phyloP scores from a whole-genome alignment of 169 alveolate genomes.

The Plasmodium sp. region DNA sequence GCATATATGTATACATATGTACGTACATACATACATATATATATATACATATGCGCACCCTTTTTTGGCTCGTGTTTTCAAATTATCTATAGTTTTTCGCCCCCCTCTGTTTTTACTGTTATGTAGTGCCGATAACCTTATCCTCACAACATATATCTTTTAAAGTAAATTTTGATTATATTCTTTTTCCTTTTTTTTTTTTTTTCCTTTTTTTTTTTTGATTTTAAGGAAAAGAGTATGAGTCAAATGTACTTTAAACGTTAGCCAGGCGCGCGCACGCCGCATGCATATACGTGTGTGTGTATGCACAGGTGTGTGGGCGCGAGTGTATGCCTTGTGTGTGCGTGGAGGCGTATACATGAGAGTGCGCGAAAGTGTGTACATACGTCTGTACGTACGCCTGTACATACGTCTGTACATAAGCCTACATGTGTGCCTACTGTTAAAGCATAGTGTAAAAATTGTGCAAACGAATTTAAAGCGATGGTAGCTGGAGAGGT shows the following conservation, averaged over 20 bases:
- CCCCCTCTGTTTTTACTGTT: background rate
- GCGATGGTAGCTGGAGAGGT: background rate
- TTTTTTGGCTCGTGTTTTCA: conserved; percentile 44
- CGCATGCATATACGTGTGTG: background rate
- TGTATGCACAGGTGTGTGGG: background rate
- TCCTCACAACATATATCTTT: background rate
- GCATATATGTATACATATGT: no score
- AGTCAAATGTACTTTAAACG: background rate
- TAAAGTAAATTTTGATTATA: background rate
- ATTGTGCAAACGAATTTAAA: background rate
- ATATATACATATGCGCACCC: background rate
- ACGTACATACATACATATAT: no score
- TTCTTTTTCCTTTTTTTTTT: background rate
- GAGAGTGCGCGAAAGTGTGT: no score
- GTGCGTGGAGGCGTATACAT: background rate
- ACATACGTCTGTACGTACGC: background rate
- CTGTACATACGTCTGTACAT: background rate
- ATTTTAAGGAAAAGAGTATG: background rate
- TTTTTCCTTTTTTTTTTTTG: background rate
- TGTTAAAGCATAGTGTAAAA: background rate
- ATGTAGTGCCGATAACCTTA: background rate
- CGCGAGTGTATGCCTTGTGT: background rate
- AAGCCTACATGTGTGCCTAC: background rate
- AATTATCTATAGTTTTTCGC: conserved; percentile 30
- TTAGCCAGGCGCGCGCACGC: background rate